Base-by-base conservation (phyloP, 805 yeast genomes). In the Vanderwaltozyma polyspora region DNA sequence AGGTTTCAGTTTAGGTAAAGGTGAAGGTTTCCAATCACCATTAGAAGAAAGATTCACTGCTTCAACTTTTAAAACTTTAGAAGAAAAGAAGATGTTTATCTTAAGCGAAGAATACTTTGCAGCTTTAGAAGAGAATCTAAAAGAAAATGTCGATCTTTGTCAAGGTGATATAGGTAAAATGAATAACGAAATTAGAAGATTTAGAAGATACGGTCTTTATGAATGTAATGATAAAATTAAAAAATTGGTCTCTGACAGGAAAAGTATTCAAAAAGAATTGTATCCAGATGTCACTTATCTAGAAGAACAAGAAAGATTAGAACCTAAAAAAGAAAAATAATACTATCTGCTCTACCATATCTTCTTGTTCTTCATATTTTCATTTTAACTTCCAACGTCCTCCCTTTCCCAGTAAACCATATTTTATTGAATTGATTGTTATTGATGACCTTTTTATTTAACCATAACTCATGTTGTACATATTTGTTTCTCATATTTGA, bases 11-110 rank as follows among this genome's bases (percentile, higher is more conserved):
- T 70, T 89, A 42, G 70, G 70, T n/a, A 59, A 62, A 9, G 94
- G 89, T 35, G 97, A 89, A 64, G 97, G 97, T 19, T 89, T 66
- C 60, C 69, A 71, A 47, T 74, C 83, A 36, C 80, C 72, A 28
- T 49, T 65, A 33, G 63, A 53, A 30, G 50, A 60, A 22, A 62
- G 69, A 41, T 52, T 54, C 34, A 49, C 51, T 16, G 56, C 44
- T 12, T 44, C 52, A 19, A 57, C 62, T 9, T 56, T 66, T 41
- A 58, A 66, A 36, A 61, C 64, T 24, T 44, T 66, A 36, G 63
- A 59, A 26, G 48, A 58, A 32, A 60, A 62, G 33, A 59, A 60
- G 25, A 70, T 70, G 53, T 74, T 79, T 48, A 60, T 63, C 25
- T 57, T 79, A 41, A 69, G 67, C 44, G 76, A 70, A 51, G 76